phyloP scores from a whole-genome alignment of 2,329 filamentous ascomycete genomes.

The Penicillium vulpinum region DNA sequence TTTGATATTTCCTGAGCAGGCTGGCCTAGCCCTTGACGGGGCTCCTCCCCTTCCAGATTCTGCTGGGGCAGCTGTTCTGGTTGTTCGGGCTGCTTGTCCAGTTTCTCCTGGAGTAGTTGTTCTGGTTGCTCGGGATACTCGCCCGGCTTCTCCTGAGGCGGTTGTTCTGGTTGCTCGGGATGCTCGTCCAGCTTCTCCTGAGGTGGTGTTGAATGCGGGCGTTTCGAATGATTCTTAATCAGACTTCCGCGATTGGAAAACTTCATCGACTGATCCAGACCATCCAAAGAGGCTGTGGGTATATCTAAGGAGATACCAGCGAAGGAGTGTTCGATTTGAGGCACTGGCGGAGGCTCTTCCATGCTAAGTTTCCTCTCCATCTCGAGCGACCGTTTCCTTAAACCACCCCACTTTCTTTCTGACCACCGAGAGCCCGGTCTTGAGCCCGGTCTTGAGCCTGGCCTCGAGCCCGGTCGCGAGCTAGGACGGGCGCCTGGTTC shows the following conservation, averaged over 20 bases:
- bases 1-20: constrained; percentile 6
- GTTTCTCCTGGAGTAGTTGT: background rate
- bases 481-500: constrained; percentile 32
- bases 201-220: constrained; percentile 29
- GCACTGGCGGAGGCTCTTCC: constrained; percentile 36
- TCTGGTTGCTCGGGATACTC: constrained; percentile 10
- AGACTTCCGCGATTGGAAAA: constrained; percentile 64
- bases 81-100: constrained; percentile 3
- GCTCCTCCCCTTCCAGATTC: constrained; percentile 5
- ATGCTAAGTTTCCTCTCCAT: constrained; percentile 29
- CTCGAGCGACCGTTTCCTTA: constrained; percentile 38
- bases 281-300: constrained; percentile 55
- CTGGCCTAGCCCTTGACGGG: constrained; percentile 6
- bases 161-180: constrained; percentile 12
- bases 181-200: constrained; percentile 19
- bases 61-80: constrained; percentile 5
- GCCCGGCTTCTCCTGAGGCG: constrained; percentile 22
- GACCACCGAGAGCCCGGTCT: constrained; percentile 46
- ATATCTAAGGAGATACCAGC: constrained; percentile 56
- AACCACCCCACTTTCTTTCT: constrained; percentile 45
- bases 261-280: constrained; percentile 54
- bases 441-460: constrained; percentile 23
- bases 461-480: constrained; percentile 26
- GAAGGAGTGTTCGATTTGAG: constrained; percentile 42
- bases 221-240: constrained; percentile 51